A percentile compares a stretch with the other conserved stretches of the same genome.
Conservation (phyloP, 805 yeast genomes). For the Kurtzmaniella cleridarum region DNA sequence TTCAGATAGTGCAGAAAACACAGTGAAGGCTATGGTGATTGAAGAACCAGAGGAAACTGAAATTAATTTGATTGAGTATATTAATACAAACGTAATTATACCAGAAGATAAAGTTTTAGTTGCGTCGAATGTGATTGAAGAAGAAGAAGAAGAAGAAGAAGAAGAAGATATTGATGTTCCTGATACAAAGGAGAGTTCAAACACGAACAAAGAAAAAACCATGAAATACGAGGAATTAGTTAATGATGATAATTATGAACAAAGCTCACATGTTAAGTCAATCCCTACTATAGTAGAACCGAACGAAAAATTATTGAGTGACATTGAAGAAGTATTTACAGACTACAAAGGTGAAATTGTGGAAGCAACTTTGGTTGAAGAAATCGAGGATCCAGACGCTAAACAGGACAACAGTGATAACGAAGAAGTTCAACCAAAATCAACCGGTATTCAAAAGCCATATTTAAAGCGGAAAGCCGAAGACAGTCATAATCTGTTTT, state of each 20-base stretch:
- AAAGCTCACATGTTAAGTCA: too few species aligned
- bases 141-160: slow-evolving; percentile 5
- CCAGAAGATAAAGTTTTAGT: slow-evolving; percentile 1
- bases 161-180: not conserved
- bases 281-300: not conserved
- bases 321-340: not conserved
- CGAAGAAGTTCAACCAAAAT: not conserved
- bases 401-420: not conserved
- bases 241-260: not conserved
- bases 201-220: not conserved
- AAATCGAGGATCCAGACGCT: slow-evolving; percentile 1
- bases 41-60: slow-evolving; percentile 2
- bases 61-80: slow-evolving; percentile 9
- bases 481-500: not conserved
- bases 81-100: slow-evolving; percentile 6
- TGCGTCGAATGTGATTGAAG: slow-evolving; percentile 5
- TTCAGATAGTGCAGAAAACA: not conserved
- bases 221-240: not conserved
- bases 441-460: too few species aligned
- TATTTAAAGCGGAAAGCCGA: not conserved
- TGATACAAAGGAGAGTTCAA: not conserved
- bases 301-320: not conserved
- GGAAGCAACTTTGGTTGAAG: slow-evolving; percentile 1
- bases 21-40: not conserved
- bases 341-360: not conserved